Evolutionary conservation across 129 eudicot species (phyloP).

Genomic region (Flaveria linearis): DNA sequence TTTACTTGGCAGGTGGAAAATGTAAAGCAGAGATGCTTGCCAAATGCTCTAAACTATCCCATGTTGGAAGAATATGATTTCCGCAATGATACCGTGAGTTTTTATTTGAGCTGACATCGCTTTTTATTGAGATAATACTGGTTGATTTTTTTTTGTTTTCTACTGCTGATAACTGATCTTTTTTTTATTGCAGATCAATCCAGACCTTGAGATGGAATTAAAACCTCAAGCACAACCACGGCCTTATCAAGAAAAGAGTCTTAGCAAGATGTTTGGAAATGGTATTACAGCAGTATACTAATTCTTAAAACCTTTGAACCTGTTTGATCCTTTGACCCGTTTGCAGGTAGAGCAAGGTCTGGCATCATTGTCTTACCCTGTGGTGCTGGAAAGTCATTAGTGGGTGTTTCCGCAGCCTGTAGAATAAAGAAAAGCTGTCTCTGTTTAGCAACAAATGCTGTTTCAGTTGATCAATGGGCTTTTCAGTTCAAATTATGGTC

Average conservation of each 20-base stretch:
- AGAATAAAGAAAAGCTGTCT: slow-evolving; percentile 90
- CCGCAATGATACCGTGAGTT: slow-evolving; percentile 84
- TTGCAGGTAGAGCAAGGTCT: slow-evolving; percentile 95
- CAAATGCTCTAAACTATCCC: slow-evolving; percentile 95
- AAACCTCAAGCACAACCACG: slow-evolving; percentile 99
- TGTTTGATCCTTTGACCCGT: neutral
- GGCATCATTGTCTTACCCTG: slow-evolving; percentile 98
- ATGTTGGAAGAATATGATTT: slow-evolving; percentile 99
- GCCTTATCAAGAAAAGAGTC: slow-evolving; percentile 98
- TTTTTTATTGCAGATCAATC: slow-evolving; percentile 67
- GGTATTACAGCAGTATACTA: slow-evolving; percentile 37
- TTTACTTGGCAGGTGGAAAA: slow-evolving; percentile 76
- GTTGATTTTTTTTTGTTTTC: neutral
- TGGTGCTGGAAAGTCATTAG: slow-evolving; percentile 98
- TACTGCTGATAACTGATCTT: neutral
- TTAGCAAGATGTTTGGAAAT: slow-evolving; percentile 98
- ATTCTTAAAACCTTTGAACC: neutral
- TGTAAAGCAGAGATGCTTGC: slow-evolving; percentile 93
- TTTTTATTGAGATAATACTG: neutral
- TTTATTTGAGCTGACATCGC: neutral
- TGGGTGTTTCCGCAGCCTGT: slow-evolving; percentile 96
- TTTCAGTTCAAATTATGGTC: slow-evolving; percentile 96
- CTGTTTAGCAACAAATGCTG: slow-evolving; percentile 96
- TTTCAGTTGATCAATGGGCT: slow-evolving; percentile 99
- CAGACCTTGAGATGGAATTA: slow-evolving; percentile 95